These are phyloP conservation scores for Neonectria neomacrospora DNA, from an alignment of 2,329 filamentous ascomycete genomes.

Conservation along the genomic window DNA sequence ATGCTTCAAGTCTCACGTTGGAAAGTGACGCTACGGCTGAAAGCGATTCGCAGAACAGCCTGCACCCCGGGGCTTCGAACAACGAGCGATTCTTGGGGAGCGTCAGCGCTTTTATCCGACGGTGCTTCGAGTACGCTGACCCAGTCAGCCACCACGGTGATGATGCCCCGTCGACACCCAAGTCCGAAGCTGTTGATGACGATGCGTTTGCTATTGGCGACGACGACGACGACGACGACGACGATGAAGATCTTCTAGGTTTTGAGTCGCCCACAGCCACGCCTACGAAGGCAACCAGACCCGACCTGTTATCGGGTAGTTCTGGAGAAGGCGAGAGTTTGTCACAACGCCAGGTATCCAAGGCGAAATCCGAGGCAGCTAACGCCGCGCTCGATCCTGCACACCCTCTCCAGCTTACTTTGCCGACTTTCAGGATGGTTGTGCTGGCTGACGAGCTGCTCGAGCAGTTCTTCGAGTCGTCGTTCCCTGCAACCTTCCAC, in stretches of 20 bases:
- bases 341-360: slow-evolving; percentile 60
- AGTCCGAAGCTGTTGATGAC: slow-evolving; percentile 44
- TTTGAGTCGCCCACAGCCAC: slow-evolving; percentile 61
- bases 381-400: slow-evolving; percentile 93
- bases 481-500: slow-evolving; percentile 92
- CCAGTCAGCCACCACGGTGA: slow-evolving; percentile 72
- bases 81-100: slow-evolving; percentile 93
- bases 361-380: slow-evolving; percentile 78
- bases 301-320: slow-evolving; percentile 53
- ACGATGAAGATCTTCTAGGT: slow-evolving; percentile 67
- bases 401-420: slow-evolving; percentile 92
- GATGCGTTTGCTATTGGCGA: slow-evolving; percentile 80
- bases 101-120: slow-evolving; percentile 93
- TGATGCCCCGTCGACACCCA: slow-evolving; percentile 38
- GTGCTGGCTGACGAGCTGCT: slow-evolving; percentile 94
- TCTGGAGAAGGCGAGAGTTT: slow-evolving; percentile 31
- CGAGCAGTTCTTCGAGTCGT: slow-evolving; percentile 97
- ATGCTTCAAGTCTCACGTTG: slow-evolving; percentile 66
- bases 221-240: slow-evolving; percentile 63
- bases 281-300: slow-evolving; percentile 56
- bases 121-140: slow-evolving; percentile 98
- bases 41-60: slow-evolving; percentile 51
- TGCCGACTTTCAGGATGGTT: slow-evolving; percentile 99
- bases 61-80: slow-evolving; percentile 66
- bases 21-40: slow-evolving; percentile 50